Evolutionary conservation across 176 grass and related monocot genomes (phyloP).

Genomic region (Hsuehochloa calcarea): DNA sequence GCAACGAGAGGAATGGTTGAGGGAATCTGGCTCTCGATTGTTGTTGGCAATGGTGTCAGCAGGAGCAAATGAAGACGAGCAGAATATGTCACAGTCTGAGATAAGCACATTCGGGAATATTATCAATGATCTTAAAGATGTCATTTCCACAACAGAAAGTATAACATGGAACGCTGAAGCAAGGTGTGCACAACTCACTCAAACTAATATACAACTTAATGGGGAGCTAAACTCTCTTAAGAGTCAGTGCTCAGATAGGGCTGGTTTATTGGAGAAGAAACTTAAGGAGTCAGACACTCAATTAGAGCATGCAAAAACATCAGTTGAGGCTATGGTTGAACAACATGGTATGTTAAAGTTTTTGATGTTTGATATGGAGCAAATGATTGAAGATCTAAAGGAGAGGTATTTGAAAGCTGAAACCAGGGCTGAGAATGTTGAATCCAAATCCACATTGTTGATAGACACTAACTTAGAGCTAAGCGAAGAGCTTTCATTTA

Average conservation of each 20-base stretch:
- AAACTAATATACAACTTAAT: conserved; percentile 46
- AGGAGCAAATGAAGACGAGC: conserved; percentile 12
- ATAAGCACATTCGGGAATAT: conserved; percentile 21
- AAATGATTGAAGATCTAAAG: conserved; percentile 65
- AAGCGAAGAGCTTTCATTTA: conserved; percentile 70
- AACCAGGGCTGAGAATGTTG: conserved; percentile 70
- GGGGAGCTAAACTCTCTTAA: conserved; percentile 41
- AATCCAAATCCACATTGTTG: conserved; percentile 64
- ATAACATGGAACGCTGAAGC: conserved; percentile 44
- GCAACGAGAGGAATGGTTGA: conserved; percentile 38
- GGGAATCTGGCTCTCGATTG: conserved; percentile 7
- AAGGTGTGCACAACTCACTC: conserved; percentile 45
- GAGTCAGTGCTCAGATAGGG: conserved; percentile 49
- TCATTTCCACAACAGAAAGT: conserved; percentile 51
- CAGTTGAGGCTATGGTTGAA: conserved; percentile 72
- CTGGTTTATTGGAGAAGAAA: conserved; percentile 51
- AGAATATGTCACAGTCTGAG: conserved; percentile 1
- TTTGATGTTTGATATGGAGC: conserved; percentile 70
- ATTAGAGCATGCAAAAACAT: conserved; percentile 71
- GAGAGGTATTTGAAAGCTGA: conserved; percentile 72
- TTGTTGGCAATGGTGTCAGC: not conserved
- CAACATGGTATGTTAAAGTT: conserved; percentile 58
- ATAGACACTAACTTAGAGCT: conserved; percentile 74
- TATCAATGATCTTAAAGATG: conserved; percentile 45
- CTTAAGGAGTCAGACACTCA: conserved; percentile 67